Conservation (phyloP, 2,329 filamentous ascomycete species). For the Teratosphaeria zuluensis region DNA sequence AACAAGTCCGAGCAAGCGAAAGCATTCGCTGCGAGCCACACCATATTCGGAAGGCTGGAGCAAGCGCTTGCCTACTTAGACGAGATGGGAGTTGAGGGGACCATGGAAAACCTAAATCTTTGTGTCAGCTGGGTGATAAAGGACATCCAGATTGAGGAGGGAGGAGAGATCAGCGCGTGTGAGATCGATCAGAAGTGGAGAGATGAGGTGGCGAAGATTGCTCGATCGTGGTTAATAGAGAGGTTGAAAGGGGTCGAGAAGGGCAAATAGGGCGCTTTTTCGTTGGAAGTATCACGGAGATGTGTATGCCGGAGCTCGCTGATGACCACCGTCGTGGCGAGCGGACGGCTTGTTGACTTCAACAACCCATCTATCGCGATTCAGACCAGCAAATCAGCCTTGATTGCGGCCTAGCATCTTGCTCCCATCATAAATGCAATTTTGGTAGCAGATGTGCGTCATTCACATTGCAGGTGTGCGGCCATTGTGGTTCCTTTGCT, state of each 20-base stretch:
- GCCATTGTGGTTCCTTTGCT: too few relatives aligned
- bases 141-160: conserved; percentile 1
- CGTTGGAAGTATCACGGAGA: too few relatives aligned
- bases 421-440: too few relatives aligned
- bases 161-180: background rate
- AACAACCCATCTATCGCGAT: too few relatives aligned
- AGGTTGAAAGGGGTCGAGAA: background rate
- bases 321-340: too few relatives aligned
- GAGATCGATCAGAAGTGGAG: background rate
- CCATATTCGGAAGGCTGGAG: background rate
- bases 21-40: too few relatives aligned
- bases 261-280: background rate
- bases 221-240: background rate
- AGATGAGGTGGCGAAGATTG: conserved; percentile 1
- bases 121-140: background rate
- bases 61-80: background rate
- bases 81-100: background rate
- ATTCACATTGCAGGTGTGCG: too few relatives aligned
- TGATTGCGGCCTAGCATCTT: too few relatives aligned
- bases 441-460: too few relatives aligned
- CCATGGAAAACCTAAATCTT: background rate
- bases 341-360: too few relatives aligned
- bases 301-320: too few relatives aligned
- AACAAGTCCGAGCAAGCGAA: background rate
- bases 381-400: too few relatives aligned